Base-by-base conservation (phyloP, 129 eudicot species). In the Centrapalus pauciflorus region DNA sequence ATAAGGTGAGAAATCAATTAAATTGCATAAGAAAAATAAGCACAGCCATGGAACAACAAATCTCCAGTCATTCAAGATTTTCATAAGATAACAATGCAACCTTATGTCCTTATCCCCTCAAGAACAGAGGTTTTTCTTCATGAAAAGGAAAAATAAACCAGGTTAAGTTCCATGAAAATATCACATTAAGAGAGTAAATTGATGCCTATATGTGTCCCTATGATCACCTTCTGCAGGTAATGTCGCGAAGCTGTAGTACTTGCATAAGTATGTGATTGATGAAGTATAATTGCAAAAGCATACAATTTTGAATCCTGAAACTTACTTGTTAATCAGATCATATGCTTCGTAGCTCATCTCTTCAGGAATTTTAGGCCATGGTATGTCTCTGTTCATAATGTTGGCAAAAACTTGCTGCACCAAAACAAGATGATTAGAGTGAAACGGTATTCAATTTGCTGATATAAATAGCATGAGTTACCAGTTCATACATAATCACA, bases 291-390 rank as follows among this genome's bases (percentile, higher is more conserved):
- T 25, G 14, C 40, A 19, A 45, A 28, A 66, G 21, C 7, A 20
- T 51, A 35, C 7, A 4, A 26, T 14, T 55, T 27, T 52, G 43
- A 48, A 34, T 62, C 3, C 13, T 72, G 11, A 56, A 75, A 76
- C 98, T 78, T 74, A 94, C 99, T 94, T 82, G 82, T 82, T 72
- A 67, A 94, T 86, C 26, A 94, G 82, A 76, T 94, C 95, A 72
- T 84, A 74, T 56, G 99, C 93, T 74, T 82, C 97, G 54, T 40
- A 80, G 79, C 97, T 89, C 86, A 94, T 84, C 74, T 89, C 99
- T 54, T 94, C 99, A 0, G 97, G 97, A 45, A 94, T 67, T 75
- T 74, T 89, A 60, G 99, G 99, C 99, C 99, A 94, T 67, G 97
- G 91, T 76, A 94, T 84, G 71, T 89, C 97, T 70, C 86, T 83